A percentile compares a stretch with the other conserved stretches of the same genome.
Evolutionary conservation across 345 rosid genomes (phyloP).

Genomic region (Salix udensis): DNA sequence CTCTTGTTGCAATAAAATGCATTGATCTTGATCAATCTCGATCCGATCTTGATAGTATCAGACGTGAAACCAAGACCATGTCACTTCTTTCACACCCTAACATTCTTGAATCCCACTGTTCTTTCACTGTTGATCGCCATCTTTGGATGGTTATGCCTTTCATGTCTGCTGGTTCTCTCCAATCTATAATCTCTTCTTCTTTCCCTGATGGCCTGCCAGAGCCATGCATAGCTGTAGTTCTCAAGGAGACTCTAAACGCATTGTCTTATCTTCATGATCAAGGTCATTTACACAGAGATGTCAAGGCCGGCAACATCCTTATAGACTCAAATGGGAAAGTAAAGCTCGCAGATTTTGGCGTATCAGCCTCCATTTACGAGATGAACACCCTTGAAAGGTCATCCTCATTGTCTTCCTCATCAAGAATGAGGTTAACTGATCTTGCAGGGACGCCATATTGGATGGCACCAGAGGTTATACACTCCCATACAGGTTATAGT

Average conservation of each 20-base stretch:
- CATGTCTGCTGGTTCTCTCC: slow-evolving; percentile 84
- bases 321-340: slow-evolving; percentile 62
- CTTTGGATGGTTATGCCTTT: slow-evolving; percentile 98
- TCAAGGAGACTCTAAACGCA: slow-evolving; percentile 65
- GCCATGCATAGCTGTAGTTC: slow-evolving; percentile 64
- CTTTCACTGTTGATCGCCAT: slow-evolving; percentile 65
- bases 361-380: slow-evolving; percentile 76
- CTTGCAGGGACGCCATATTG: slow-evolving; percentile 84
- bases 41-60: slow-evolving; percentile 57
- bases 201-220: slow-evolving; percentile 68
- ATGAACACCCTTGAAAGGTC: slow-evolving; percentile 20
- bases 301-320: slow-evolving; percentile 76
- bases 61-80: slow-evolving; percentile 75
- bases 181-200: slow-evolving; percentile 62
- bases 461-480: slow-evolving; percentile 99
- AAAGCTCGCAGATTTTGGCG: slow-evolving; percentile 86
- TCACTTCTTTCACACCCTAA: slow-evolving; percentile 78
- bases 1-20: slow-evolving; percentile 72
- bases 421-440: slow-evolving; percentile 55
- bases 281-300: slow-evolving; percentile 75
- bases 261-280: slow-evolving; percentile 70
- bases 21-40: slow-evolving; percentile 70
- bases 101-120: slow-evolving; percentile 72
- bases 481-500: slow-evolving; percentile 80
- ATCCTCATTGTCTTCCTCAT: slow-evolving; percentile 17